Percentiles rank a stretch among this genome's conserved stretches.
These are phyloP conservation scores for Microascus cirrosus DNA, from an alignment of 2,329 filamentous ascomycete species.

Conservation along the genomic window DNA sequence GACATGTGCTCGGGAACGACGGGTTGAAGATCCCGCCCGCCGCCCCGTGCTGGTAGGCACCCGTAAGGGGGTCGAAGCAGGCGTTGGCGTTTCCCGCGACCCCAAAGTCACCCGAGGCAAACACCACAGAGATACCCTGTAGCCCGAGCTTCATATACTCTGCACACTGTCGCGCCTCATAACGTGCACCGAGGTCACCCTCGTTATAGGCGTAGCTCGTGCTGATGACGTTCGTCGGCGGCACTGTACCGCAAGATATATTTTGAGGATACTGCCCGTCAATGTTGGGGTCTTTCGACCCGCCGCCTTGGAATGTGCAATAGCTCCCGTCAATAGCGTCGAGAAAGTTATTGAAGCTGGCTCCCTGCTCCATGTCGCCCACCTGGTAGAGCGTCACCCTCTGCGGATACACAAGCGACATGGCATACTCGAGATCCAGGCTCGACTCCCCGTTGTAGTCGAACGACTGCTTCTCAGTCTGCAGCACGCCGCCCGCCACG, in stretches of 20 bases:
- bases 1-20: slow-evolving; percentile 27
- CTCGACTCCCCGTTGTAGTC: slow-evolving; percentile 32
- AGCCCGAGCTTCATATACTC: slow-evolving; percentile 48
- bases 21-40: slow-evolving; percentile 15
- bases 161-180: slow-evolving; percentile 32
- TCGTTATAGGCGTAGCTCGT: slow-evolving; percentile 44
- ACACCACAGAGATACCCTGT: slow-evolving; percentile 37
- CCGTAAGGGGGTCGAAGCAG: slow-evolving; percentile 21
- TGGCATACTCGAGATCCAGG: slow-evolving; percentile 44
- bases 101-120: slow-evolving; percentile 38
- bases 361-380: slow-evolving; percentile 22
- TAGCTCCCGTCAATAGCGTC: slow-evolving; percentile 34
- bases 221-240: slow-evolving; percentile 39
- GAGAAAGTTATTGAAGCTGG: slow-evolving; percentile 29
- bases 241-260: slow-evolving; percentile 30
- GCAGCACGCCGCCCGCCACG: slow-evolving; percentile 35
- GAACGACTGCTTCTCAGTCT: slow-evolving; percentile 16
- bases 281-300: slow-evolving; percentile 17
- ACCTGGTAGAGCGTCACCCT: slow-evolving; percentile 35
- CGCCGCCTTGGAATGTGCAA: slow-evolving; percentile 27
- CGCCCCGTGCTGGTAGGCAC: slow-evolving; percentile 9
- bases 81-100: slow-evolving; percentile 25
- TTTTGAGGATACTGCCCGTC: slow-evolving; percentile 25
- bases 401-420: slow-evolving; percentile 40
- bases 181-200: slow-evolving; percentile 19